Evolutionary conservation across 345 rosid species (phyloP).

Genomic region (Salix suchowensis): DNA sequence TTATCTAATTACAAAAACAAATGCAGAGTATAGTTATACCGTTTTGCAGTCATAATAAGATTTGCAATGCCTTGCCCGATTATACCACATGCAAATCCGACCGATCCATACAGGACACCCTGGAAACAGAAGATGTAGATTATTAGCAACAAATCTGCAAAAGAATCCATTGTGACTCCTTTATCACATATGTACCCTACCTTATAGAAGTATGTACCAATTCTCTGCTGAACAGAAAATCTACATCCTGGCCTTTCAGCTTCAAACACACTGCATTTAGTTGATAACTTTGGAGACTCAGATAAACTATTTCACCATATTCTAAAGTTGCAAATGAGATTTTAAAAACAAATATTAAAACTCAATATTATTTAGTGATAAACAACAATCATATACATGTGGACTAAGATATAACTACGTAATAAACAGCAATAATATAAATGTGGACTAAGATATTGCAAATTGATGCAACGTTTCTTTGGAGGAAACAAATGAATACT

Average conservation of each 20-base stretch:
- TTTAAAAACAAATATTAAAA: neutral
- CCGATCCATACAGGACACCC: constrained; percentile 81
- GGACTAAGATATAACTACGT: too few species aligned
- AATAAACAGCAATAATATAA: neutral
- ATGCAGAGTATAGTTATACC: constrained; percentile 35
- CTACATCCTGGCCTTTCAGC: constrained; percentile 22
- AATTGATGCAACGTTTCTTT: neutral
- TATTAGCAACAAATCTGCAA: too few species aligned
- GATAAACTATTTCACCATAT: neutral
- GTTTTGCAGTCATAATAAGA: constrained; percentile 83
- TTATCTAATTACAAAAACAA: too few species aligned
- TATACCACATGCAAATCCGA: constrained; percentile 91
- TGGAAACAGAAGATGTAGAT: constrained; percentile 21
- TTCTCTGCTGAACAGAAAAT: constrained; percentile 3
- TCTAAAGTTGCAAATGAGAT: neutral
- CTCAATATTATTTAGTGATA: neutral
- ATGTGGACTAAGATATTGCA: neutral
- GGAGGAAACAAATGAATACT: neutral
- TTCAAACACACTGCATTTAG: constrained; percentile 16
- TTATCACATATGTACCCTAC: neutral
- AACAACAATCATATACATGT: too few species aligned
- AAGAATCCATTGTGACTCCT: too few species aligned
- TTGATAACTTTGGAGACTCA: neutral
- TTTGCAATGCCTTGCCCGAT: constrained; percentile 95
- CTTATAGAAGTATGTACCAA: constrained; percentile 20